Evolutionary conservation across 148 eudicot genomes (phyloP).

Genomic region (Salicornia ramosissima): DNA sequence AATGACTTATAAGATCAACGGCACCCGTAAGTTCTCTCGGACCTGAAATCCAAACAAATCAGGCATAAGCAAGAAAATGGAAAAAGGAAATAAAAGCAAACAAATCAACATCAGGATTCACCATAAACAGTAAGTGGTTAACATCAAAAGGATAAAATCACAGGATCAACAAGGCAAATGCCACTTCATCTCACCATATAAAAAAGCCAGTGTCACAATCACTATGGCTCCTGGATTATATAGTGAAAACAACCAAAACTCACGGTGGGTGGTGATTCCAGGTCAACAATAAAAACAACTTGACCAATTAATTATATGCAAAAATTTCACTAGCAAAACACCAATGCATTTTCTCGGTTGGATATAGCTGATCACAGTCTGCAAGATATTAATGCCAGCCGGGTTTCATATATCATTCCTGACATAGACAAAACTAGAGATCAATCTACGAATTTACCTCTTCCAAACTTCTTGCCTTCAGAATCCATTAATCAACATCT

Average conservation of each 20-base stretch:
- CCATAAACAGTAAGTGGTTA: neutral
- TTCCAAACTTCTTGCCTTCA: constrained; percentile 81
- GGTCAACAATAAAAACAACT: neutral
- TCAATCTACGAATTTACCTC: constrained; percentile 43
- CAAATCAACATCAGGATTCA: neutral
- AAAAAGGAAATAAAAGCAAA: neutral
- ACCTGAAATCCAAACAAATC: constrained; percentile 40
- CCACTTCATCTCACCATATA: neutral
- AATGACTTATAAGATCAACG: constrained; percentile 80
- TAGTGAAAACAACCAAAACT: neutral
- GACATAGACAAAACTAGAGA: neutral
- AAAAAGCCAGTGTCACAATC: neutral
- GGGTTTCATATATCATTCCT: neutral
- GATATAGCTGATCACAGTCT: neutral
- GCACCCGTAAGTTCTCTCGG: constrained; percentile 98
- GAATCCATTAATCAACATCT: constrained; percentile 72
- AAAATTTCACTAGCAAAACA: neutral
- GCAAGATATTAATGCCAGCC: neutral
- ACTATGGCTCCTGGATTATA: neutral
- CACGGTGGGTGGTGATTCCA: neutral
- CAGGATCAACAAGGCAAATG: neutral
- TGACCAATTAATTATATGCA: neutral
- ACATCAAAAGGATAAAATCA: neutral
- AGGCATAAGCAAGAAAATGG: neutral
- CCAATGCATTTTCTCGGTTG: neutral